Evolutionary conservation across 2,329 filamentous ascomycete genomes (phyloP).

Genomic region (Trichoderma sp.): DNA sequence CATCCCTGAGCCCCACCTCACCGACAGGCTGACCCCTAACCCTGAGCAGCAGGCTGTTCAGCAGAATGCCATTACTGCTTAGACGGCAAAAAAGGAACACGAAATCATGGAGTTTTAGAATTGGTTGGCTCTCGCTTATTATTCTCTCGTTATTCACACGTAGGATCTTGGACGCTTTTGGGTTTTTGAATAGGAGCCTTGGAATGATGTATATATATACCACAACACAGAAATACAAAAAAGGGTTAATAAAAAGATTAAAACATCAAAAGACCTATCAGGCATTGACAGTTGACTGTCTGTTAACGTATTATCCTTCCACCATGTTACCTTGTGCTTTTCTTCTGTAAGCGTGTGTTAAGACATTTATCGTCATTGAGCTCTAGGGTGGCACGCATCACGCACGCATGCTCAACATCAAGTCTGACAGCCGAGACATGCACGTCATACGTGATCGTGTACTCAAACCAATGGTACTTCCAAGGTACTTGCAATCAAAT

Average conservation of each 20-base stretch:
- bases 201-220: conserved; percentile 15
- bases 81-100: background rate
- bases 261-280: background rate
- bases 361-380: background rate
- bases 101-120: conserved; percentile 17
- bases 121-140: conserved; percentile 17
- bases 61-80: conserved; percentile 25
- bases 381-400: background rate
- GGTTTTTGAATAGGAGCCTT: conserved; percentile 3
- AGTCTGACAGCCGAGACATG: background rate
- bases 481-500: background rate
- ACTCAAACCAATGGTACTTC: background rate
- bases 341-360: background rate
- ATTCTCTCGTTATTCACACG: conserved; percentile 15
- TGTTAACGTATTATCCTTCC: too few relatives aligned
- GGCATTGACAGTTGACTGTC: background rate
- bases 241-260: background rate
- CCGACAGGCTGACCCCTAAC: conserved; percentile 47
- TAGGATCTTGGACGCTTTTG: conserved; percentile 6
- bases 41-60: conserved; percentile 42
- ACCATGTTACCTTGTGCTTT: background rate
- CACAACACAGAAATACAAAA: background rate
- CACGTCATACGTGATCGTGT: background rate
- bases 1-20: conserved; percentile 49
- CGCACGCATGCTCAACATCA: background rate